Conservation (phyloP, 1,139 yeast genomes). For the Kodamaea suecica region DNA sequence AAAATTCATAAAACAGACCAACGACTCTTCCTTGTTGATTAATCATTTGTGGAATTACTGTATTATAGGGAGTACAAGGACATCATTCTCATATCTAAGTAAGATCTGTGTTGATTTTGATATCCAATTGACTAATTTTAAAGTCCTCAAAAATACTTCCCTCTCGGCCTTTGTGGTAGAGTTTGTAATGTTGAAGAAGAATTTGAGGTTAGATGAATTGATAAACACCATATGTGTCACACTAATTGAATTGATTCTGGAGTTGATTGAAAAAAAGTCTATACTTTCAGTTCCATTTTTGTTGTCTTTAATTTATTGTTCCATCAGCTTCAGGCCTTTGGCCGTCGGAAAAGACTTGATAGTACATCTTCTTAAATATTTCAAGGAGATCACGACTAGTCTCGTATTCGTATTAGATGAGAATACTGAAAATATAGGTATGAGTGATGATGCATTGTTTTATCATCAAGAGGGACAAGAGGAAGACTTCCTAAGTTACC, state of each 20-base stretch:
- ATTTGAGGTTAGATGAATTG: constrained; percentile 43
- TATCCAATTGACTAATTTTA: constrained; percentile 28
- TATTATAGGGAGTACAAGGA: constrained; percentile 48
- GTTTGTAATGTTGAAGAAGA: constrained; percentile 40
- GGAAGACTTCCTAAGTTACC: constrained; percentile 12
- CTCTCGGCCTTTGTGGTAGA: constrained; percentile 31
- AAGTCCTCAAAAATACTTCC: constrained; percentile 29
- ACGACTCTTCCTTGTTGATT: constrained; percentile 35
- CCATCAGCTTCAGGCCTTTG: constrained; percentile 54
- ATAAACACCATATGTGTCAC: constrained; percentile 39
- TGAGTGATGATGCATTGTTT: constrained; percentile 33
- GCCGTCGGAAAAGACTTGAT: constrained; percentile 44
- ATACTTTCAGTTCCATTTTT: constrained; percentile 52
- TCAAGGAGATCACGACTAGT: constrained; percentile 20
- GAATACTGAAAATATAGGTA: constrained; percentile 7
- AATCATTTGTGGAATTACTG: constrained; percentile 38
- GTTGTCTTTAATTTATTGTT: constrained; percentile 49
- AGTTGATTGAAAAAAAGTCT: constrained; percentile 22
- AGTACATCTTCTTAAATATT: constrained; percentile 16
- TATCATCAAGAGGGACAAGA: constrained; percentile 7
- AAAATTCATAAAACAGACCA: constrained; percentile 26
- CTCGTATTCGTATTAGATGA: constrained; percentile 26
- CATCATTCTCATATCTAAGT: constrained; percentile 50
- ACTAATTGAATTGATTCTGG: constrained; percentile 33
- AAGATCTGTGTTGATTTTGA: constrained; percentile 42